These are phyloP conservation scores for Waltergamsia citrina DNA, from an alignment of 2,329 filamentous ascomycete species.

Conservation along the genomic window DNA sequence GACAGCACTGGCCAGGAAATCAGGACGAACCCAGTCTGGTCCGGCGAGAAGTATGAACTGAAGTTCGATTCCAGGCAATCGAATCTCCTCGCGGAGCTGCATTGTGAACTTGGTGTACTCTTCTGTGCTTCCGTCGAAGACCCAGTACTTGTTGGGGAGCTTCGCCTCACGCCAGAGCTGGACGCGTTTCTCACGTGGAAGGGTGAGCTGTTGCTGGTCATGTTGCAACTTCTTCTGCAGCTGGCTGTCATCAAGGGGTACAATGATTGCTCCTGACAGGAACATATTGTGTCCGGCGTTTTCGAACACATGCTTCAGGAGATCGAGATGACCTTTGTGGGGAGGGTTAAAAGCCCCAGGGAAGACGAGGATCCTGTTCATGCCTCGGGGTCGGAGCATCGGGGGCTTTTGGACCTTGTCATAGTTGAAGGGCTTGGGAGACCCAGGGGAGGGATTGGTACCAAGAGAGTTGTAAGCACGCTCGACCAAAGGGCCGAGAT, in stretches of 20 bases:
- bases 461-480: too few species aligned
- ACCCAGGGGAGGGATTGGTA: too few species aligned
- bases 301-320: slow-evolving; percentile 17
- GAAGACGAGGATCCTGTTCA: slow-evolving; percentile 21
- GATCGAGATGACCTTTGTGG: slow-evolving; percentile 20
- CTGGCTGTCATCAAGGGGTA: slow-evolving; percentile 13
- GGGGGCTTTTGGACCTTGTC: background rate
- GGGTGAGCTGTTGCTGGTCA: background rate
- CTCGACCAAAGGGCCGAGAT: too few species aligned
- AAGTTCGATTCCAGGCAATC: background rate
- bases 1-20: background rate
- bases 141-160: background rate
- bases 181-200: background rate
- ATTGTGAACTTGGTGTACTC: background rate
- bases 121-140: background rate
- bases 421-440: background rate
- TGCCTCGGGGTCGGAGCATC: slow-evolving; percentile 2
- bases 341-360: slow-evolving; percentile 28
- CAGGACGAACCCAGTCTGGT: background rate
- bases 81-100: background rate
- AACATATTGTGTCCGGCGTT: slow-evolving; percentile 16
- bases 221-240: slow-evolving; percentile 11
- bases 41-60: background rate
- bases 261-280: slow-evolving; percentile 19
- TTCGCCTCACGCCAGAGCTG: background rate